Conservation (phyloP, 2,329 filamentous ascomycete genomes). For the Colletotrichum salicis region DNA sequence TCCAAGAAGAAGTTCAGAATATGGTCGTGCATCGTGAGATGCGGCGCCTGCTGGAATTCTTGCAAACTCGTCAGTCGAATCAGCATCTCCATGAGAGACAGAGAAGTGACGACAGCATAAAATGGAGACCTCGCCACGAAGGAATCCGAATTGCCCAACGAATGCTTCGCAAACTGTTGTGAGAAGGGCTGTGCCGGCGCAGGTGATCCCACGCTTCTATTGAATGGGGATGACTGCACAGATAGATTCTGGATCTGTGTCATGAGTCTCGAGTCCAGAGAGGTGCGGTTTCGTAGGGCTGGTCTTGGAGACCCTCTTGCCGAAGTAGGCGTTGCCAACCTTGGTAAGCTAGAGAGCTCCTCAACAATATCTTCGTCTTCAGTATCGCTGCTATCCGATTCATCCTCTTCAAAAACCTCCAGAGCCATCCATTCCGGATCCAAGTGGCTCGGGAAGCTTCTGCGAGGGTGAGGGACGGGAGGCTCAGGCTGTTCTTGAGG, state of each 20-base stretch:
- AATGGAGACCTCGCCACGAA: conserved; percentile 59
- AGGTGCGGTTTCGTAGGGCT: conserved; percentile 37
- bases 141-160: conserved; percentile 38
- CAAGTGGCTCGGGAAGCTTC: conserved; percentile 77
- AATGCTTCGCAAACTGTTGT: conserved; percentile 26
- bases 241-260: conserved; percentile 54
- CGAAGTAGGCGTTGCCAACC: neutral
- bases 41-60: conserved; percentile 89
- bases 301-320: conserved; percentile 12
- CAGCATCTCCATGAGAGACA: conserved; percentile 87
- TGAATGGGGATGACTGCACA: conserved; percentile 39
- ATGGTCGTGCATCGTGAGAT: conserved; percentile 90
- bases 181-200: neutral
- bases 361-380: conserved; percentile 55
- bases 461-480: neutral
- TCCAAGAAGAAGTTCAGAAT: conserved; percentile 88
- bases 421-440: conserved; percentile 93
- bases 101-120: conserved; percentile 63
- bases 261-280: conserved; percentile 52
- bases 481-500: conserved; percentile 29
- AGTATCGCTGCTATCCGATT: conserved; percentile 44
- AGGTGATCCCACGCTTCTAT: conserved; percentile 14
- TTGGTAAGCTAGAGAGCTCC: conserved; percentile 2
- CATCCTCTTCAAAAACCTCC: conserved; percentile 79
- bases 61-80: conserved; percentile 87